phyloP scores from a whole-genome alignment of 179 eudicot genomes.

The Nepenthes alata region DNA sequence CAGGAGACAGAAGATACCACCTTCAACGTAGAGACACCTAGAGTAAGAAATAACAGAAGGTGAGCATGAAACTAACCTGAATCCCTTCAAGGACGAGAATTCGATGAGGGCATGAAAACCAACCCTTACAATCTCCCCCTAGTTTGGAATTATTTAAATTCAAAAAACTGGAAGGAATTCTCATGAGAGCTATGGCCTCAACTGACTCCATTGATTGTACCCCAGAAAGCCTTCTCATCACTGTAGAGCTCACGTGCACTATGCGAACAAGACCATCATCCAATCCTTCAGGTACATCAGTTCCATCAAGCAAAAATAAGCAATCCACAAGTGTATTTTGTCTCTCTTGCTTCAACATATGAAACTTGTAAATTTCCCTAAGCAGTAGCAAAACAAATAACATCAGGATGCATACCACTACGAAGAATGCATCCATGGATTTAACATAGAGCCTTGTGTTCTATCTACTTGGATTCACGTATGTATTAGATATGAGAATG shows the following conservation, averaged over 20 bases:
- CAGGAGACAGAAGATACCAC: too few species aligned
- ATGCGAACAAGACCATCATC: conserved; percentile 26
- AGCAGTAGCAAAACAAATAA: not conserved
- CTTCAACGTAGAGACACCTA: not conserved
- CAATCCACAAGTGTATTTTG: conserved; percentile 27
- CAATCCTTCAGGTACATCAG: conserved; percentile 42
- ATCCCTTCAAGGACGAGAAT: conserved; percentile 87
- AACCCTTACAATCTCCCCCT: conserved; percentile 27
- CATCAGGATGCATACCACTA: not conserved
- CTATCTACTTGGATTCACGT: not conserved
- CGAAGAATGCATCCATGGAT: not conserved
- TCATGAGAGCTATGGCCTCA: conserved; percentile 67
- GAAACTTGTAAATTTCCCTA: conserved; percentile 72
- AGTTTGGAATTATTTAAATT: conserved; percentile 24
- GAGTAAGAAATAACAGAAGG: conserved; percentile 2
- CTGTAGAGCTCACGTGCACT: conserved; percentile 49
- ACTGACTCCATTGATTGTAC: conserved; percentile 72
- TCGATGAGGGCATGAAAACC: conserved; percentile 55
- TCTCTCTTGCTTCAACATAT: conserved; percentile 20
- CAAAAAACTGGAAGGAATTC: conserved; percentile 48
- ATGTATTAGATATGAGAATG: not conserved
- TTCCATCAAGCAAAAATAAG: conserved; percentile 58
- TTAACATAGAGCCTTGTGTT: not conserved
- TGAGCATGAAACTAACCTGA: conserved; percentile 44
- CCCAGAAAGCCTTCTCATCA: conserved; percentile 84